A percentile compares a stretch with the other conserved stretches of the same genome.
Evolutionary conservation across 2,329 filamentous ascomycete genomes (phyloP).

Genomic region (Fusarium chuoi): DNA sequence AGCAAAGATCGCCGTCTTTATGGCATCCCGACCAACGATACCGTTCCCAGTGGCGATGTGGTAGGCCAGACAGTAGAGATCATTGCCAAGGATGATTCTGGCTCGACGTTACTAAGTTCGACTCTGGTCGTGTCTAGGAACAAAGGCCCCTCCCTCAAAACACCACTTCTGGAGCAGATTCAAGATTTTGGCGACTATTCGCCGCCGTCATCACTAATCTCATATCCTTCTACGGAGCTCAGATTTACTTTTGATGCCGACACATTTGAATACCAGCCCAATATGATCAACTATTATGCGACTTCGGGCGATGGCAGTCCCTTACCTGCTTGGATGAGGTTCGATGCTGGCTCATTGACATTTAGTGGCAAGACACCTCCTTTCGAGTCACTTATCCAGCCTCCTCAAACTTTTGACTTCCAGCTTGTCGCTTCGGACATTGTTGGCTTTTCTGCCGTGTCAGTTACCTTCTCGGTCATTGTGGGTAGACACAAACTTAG

Average conservation of each 20-base stretch:
- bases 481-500: constrained; percentile 77
- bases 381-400: constrained; percentile 69
- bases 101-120: constrained; percentile 70
- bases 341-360: constrained; percentile 69
- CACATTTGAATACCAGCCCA: constrained; percentile 70
- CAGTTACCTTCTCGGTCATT: constrained; percentile 74
- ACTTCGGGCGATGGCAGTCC: constrained; percentile 82
- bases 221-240: constrained; percentile 64
- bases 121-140: constrained; percentile 76
- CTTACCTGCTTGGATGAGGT: constrained; percentile 85
- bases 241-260: constrained; percentile 62
- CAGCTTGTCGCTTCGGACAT: constrained; percentile 82
- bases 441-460: constrained; percentile 76
- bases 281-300: constrained; percentile 77
- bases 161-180: constrained; percentile 69
- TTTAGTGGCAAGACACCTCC: constrained; percentile 79
- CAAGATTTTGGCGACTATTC: constrained; percentile 67
- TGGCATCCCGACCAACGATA: constrained; percentile 71
- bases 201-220: constrained; percentile 67
- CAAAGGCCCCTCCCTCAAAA: constrained; percentile 62
- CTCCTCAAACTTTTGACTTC: constrained; percentile 78
- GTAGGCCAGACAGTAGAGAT: constrained; percentile 72
- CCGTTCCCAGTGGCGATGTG: constrained; percentile 60
- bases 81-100: constrained; percentile 74
- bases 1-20: constrained; percentile 71